Conservation (phyloP, 1,284 basidiomycete species). For the Ustilago shanxiensis region DNA sequence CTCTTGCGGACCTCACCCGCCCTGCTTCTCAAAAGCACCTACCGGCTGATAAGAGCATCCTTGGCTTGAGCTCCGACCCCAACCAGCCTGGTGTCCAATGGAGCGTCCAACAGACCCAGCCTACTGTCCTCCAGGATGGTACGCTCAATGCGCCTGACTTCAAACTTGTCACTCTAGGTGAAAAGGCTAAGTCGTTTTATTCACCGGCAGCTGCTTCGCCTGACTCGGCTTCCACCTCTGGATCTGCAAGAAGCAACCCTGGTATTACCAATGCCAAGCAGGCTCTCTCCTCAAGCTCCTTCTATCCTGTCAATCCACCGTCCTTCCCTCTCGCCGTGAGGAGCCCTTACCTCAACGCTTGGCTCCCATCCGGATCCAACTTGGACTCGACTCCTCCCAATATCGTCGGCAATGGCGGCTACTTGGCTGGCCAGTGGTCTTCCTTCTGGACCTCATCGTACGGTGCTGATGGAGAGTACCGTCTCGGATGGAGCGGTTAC, state of each 20-base stretch:
- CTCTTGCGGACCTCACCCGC: conserved; percentile 49
- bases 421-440: conserved; percentile 58
- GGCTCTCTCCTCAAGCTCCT: conserved; percentile 51
- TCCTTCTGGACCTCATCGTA: conserved; percentile 66
- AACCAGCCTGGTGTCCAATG: conserved; percentile 43
- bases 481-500: conserved; percentile 62
- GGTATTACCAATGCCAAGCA: conserved; percentile 41
- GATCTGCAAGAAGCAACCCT: conserved; percentile 24
- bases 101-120: conserved; percentile 27
- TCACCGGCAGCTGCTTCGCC: conserved; percentile 15
- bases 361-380: conserved; percentile 59
- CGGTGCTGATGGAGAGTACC: conserved; percentile 64
- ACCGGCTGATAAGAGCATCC: conserved; percentile 10
- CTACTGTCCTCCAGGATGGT: conserved; percentile 29
- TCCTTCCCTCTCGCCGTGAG: conserved; percentile 63
- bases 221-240: conserved; percentile 21
- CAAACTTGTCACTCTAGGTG: conserved; percentile 33
- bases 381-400: conserved; percentile 59
- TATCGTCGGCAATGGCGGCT: conserved; percentile 61
- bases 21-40: conserved; percentile 37
- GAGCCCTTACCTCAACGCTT: conserved; percentile 62
- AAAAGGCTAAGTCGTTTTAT: conserved; percentile 3
- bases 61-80: conserved; percentile 30
- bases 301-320: conserved; percentile 63
- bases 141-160: conserved; percentile 39